Percentiles rank a stretch among this genome's conserved stretches.
These are phyloP conservation scores for Suillus plorans DNA, from an alignment of 768 basidiomycete genomes.

Conservation along the genomic window DNA sequence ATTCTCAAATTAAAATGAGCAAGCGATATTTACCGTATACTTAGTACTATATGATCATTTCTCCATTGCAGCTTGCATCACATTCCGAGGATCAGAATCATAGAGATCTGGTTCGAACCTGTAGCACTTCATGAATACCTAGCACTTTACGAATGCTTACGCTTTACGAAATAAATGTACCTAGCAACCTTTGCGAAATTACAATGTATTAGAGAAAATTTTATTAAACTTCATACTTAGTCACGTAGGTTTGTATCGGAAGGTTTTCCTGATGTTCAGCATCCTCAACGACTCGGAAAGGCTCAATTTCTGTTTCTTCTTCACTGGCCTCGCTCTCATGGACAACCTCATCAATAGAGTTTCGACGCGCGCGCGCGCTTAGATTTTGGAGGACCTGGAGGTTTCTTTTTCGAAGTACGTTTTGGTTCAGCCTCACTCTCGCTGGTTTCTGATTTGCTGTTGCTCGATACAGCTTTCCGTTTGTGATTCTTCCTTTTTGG, in stretches of 20 bases:
- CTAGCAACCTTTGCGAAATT: too few species aligned
- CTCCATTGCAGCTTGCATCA: neutral
- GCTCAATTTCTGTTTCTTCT: neutral
- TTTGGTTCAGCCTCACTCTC: neutral
- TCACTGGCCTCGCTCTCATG: neutral
- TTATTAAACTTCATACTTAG: too few species aligned
- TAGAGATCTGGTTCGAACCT: neutral
- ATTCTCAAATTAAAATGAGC: neutral
- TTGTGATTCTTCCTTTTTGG: neutral
- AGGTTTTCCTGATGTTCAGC: too few species aligned
- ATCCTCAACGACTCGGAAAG: neutral
- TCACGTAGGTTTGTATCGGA: too few species aligned
- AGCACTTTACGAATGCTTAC: neutral
- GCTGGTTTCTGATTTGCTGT: neutral
- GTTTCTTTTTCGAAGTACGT: neutral
- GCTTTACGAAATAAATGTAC: neutral
- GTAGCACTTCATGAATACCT: neutral
- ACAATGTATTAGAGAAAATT: too few species aligned
- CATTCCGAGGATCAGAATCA: neutral
- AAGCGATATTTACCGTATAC: neutral
- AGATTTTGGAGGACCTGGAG: neutral
- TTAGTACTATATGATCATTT: neutral
- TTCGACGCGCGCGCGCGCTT: neutral
- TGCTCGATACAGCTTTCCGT: neutral
- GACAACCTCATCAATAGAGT: neutral